A percentile compares a stretch with the other conserved stretches of the same genome.
phyloP scores from a whole-genome alignment of 352 stramenopile genomes.

The Phytophthora melonis region DNA sequence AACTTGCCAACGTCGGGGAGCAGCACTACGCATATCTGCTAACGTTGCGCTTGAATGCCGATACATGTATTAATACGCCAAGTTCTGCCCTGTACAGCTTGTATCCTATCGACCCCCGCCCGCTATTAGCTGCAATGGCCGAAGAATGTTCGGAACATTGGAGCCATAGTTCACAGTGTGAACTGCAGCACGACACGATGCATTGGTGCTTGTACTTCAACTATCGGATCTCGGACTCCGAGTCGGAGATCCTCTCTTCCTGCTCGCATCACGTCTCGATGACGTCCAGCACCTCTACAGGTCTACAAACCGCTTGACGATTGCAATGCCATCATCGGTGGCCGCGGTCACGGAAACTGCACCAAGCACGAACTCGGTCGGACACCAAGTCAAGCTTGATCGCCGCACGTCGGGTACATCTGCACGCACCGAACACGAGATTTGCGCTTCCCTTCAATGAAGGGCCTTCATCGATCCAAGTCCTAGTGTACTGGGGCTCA shows the following conservation, averaged over 20 bases:
- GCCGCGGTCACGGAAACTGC: neutral
- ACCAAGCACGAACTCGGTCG: too few species aligned
- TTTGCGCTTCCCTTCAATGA: conserved; percentile 1
- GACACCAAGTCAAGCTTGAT: neutral
- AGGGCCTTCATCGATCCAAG: neutral
- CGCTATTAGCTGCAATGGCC: too few species aligned
- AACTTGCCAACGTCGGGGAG: too few species aligned
- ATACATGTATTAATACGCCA: neutral
- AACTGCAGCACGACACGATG: too few species aligned
- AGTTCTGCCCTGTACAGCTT: too few species aligned
- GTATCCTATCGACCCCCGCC: too few species aligned
- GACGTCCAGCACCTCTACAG: neutral
- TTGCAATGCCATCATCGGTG: neutral
- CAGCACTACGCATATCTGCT: too few species aligned
- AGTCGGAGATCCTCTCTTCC: too few species aligned
- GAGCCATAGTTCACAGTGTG: too few species aligned
- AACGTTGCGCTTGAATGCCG: neutral
- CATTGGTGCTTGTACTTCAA: too few species aligned
- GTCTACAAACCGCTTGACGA: neutral
- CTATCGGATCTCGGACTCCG: too few species aligned
- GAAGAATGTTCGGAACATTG: neutral
- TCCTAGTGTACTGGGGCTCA: neutral
- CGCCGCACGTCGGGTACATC: conserved; percentile 5
- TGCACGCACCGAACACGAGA: conserved; percentile 14
- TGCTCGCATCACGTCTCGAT: neutral